These are phyloP conservation scores for Toxoplasma gondii DNA, from an alignment of 169 alveolate species.

Conservation along the genomic window DNA sequence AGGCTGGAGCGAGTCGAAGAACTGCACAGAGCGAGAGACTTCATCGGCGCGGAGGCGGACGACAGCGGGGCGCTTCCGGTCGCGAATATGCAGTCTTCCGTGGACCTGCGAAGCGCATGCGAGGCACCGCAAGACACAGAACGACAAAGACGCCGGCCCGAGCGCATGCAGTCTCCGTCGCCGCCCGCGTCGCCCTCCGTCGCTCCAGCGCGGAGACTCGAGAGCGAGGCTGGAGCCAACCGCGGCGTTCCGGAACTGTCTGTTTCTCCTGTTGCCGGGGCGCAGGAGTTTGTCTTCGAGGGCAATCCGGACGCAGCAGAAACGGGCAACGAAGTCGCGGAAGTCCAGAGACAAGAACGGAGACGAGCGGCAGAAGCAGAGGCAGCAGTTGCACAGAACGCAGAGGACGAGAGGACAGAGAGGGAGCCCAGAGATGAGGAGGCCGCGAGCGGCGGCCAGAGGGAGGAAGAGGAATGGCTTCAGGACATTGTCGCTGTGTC, in stretches of 20 bases:
- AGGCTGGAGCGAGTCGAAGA: background rate
- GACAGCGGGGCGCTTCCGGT: background rate
- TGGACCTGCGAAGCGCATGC: background rate
- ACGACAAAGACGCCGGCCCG: background rate
- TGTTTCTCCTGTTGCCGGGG: background rate
- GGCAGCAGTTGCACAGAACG: background rate
- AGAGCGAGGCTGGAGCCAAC: no score
- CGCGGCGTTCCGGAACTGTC: no score
- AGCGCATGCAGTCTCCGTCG: background rate
- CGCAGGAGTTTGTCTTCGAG: background rate
- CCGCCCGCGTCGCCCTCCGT: background rate
- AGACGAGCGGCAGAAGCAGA: background rate
- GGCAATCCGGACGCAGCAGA: no score
- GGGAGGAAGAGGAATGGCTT: background rate
- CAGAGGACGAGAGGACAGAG: background rate
- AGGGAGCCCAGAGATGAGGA: no score
- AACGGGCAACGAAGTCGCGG: no score
- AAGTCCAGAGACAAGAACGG: background rate
- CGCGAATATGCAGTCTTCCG: no score
- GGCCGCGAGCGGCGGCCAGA: background rate
- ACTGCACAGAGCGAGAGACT: background rate
- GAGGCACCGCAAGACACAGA: background rate
- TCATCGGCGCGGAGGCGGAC: background rate
- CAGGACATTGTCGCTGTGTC: background rate
- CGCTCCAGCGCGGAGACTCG: background rate